Conservation (phyloP, 768 basidiomycete genomes). For the Naganishia friedmannii region DNA sequence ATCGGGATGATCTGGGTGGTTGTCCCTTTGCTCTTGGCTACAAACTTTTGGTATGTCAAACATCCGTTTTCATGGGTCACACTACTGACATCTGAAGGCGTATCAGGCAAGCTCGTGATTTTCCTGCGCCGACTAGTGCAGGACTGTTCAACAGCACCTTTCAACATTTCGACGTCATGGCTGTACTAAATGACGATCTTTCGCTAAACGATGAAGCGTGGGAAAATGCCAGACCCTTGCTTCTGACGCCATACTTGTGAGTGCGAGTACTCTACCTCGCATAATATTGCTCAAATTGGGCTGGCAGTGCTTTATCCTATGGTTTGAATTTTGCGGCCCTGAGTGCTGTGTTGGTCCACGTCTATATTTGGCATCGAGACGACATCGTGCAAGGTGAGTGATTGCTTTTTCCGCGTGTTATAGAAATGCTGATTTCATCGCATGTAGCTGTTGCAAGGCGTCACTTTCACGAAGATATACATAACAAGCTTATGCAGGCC, state of each 20-base stretch:
- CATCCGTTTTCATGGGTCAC: not conserved
- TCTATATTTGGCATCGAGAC: constrained; percentile 49
- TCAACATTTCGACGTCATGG: constrained; percentile 51
- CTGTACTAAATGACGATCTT: constrained; percentile 48
- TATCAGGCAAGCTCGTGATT: constrained; percentile 44
- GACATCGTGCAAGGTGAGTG: constrained; percentile 47
- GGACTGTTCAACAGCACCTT: constrained; percentile 48
- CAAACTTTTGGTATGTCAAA: constrained; percentile 46
- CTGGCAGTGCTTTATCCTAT: constrained; percentile 47
- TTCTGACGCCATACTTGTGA: constrained; percentile 53
- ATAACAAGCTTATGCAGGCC: constrained; percentile 50
- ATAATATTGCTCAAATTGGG: not conserved
- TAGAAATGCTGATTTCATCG: not conserved
- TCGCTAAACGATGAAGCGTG: constrained; percentile 49
- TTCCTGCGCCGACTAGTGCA: constrained; percentile 47
- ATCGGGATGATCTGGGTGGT: constrained; percentile 50
- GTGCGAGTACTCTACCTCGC: constrained; percentile 5
- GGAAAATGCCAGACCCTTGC: constrained; percentile 45
- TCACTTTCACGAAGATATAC: constrained; percentile 43
- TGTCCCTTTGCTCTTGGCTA: constrained; percentile 45
- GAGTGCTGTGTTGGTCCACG: constrained; percentile 49
- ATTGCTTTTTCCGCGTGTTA: not conserved
- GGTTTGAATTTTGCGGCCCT: constrained; percentile 50
- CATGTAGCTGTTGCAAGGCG: constrained; percentile 39
- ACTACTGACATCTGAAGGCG: not conserved